These are phyloP conservation scores for Talaromyces sp. DNA, from an alignment of 2,329 filamentous ascomycete genomes.

Conservation along the genomic window DNA sequence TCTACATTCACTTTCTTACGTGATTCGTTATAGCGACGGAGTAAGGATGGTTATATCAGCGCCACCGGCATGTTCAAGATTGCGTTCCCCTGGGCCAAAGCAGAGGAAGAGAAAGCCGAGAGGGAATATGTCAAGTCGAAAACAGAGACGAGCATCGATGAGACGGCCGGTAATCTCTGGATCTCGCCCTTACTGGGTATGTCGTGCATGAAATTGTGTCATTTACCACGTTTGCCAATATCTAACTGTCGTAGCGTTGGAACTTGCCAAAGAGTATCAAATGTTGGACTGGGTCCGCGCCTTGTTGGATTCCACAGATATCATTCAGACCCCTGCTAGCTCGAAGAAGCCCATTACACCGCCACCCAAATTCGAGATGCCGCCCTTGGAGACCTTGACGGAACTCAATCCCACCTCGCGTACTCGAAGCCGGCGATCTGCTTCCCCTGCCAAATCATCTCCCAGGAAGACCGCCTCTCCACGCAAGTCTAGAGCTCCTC, in stretches of 20 bases:
- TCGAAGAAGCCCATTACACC: slow-evolving; percentile 73
- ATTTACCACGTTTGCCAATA: neutral
- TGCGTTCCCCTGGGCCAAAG: slow-evolving; percentile 62
- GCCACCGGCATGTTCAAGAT: slow-evolving; percentile 70
- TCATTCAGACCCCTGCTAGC: slow-evolving; percentile 63
- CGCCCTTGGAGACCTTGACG: slow-evolving; percentile 29
- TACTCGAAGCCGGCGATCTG: slow-evolving; percentile 57
- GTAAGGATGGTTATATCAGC: slow-evolving; percentile 63
- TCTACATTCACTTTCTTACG: neutral
- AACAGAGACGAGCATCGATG: slow-evolving; percentile 76
- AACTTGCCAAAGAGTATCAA: slow-evolving; percentile 80
- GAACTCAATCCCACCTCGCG: slow-evolving; percentile 31
- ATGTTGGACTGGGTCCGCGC: slow-evolving; percentile 86
- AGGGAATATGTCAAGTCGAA: slow-evolving; percentile 78
- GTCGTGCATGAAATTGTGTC: slow-evolving; percentile 17
- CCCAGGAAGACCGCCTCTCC: slow-evolving; percentile 54
- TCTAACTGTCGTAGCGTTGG: slow-evolving; percentile 59
- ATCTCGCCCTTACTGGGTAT: slow-evolving; percentile 72
- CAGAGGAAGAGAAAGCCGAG: slow-evolving; percentile 57
- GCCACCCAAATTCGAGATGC: slow-evolving; percentile 73
- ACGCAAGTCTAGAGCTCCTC: slow-evolving; percentile 52
- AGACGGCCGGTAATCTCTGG: slow-evolving; percentile 96
- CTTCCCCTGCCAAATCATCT: slow-evolving; percentile 55
- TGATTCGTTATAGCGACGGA: slow-evolving; percentile 51
- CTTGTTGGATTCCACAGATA: slow-evolving; percentile 83